Base-by-base conservation (phyloP, 257 asterid species). In the Cynanchum wilfordii region DNA sequence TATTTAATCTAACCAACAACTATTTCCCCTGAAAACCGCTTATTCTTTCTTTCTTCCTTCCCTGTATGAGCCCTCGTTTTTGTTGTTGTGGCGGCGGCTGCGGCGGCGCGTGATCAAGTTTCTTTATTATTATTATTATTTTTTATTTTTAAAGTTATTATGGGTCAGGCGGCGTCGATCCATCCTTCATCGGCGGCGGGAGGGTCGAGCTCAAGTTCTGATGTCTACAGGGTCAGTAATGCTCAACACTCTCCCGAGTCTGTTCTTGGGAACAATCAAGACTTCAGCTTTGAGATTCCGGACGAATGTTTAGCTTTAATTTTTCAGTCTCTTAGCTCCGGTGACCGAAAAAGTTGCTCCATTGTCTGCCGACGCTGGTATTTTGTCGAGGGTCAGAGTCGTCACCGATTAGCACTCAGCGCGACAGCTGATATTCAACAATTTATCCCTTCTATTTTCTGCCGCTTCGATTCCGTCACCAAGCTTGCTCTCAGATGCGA, bases 401-500 rank as follows among this genome's bases (percentile, higher is more conserved):
- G 89, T 40, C 85, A 87, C 66, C 93, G 97, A 40, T 84, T 89
- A 15, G 70, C 93, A 10, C 89, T 91, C 4, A 84, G 80, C 75
- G 91, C 91, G 24, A 62, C 81, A 44, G 42, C 76, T 7, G 93
- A 88, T 1, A 77, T 90, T 57, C 62, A 77, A 33, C 62, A 56
- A 0, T 80, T 77, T 33, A 76, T 87, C 4, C 83, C 89, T 0
- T 68, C 87, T 11, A 76, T 91, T 13, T 86, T 91, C 82, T 29
- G 83, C n/a, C 87, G 96, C 33, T 91, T 86, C 64, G 91, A 88
- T 52, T 87, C 95, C 10, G 85, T 91, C 44, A 85, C 91, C 22
- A 91, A 91, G 57, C 91, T 91, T 20, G 83, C 95, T 49, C 88
- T 91, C 27, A 87, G 92, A 16, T 91, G 96, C 75, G 96, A 92